A percentile compares a stretch with the other conserved stretches of the same genome.
These are phyloP conservation scores for Tetrahymena malaccensis DNA, from an alignment of 73 alveolate genomes.

Conservation along the genomic window DNA sequence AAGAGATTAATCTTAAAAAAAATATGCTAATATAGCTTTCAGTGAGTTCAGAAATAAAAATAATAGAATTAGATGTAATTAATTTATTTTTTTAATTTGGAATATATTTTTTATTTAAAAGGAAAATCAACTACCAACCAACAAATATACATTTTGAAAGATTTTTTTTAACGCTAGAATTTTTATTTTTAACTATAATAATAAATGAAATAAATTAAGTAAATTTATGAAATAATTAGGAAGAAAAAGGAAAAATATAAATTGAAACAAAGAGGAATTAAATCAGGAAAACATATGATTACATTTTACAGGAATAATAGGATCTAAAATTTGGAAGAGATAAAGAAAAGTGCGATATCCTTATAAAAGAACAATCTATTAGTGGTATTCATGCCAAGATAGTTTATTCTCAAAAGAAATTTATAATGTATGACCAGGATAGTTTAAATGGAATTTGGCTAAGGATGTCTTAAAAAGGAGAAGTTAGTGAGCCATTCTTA, in stretches of 20 bases:
- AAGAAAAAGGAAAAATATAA: background rate
- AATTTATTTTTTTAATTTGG: background rate
- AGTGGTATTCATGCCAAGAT: background rate
- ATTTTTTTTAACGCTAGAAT: too few species aligned
- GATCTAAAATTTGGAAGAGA: background rate
- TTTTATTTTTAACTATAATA: too few species aligned
- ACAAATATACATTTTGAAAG: too few species aligned
- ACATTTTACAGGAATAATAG: background rate
- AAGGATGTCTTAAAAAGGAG: background rate
- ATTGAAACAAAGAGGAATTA: background rate
- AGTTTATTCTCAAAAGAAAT: background rate
- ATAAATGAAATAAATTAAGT: too few species aligned
- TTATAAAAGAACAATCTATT: background rate
- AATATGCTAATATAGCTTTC: background rate
- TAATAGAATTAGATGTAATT: background rate
- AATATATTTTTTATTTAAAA: too few species aligned
- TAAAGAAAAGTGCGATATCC: background rate
- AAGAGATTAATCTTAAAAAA: background rate
- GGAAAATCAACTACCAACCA: too few species aligned
- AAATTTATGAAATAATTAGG: background rate
- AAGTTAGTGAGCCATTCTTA: background rate
- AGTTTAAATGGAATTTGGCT: background rate
- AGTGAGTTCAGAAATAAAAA: background rate
- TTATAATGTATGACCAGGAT: background rate
- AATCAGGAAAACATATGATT: background rate